A percentile compares a stretch with the other conserved stretches of the same genome.
phyloP scores from a whole-genome alignment of 2,329 filamentous ascomycete species.

The Aureobasidium musti region DNA sequence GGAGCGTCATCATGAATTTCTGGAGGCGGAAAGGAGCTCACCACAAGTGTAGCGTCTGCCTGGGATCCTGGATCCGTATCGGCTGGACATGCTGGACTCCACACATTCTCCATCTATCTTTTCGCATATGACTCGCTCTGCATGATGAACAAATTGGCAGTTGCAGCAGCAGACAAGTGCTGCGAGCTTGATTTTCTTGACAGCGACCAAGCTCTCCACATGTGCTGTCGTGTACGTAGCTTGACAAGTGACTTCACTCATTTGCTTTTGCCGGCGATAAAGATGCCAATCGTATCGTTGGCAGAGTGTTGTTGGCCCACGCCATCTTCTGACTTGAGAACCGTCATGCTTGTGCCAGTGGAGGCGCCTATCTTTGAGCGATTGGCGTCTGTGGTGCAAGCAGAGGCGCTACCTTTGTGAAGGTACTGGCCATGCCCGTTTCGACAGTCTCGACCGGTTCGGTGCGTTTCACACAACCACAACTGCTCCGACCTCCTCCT shows the following conservation, averaged over 20 bases:
- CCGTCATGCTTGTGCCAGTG: conserved; percentile 26
- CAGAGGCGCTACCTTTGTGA: conserved; percentile 26
- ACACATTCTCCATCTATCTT: conserved; percentile 19
- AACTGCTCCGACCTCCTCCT: conserved; percentile 23
- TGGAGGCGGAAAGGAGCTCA: conserved; percentile 27
- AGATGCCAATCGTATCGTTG: conserved; percentile 18
- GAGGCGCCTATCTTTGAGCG: conserved; percentile 23
- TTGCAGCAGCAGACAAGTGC: conserved; percentile 6
- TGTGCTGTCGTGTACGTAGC: conserved; percentile 28
- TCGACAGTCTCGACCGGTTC: conserved; percentile 26
- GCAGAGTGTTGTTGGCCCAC: conserved; percentile 10
- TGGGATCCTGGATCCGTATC: conserved; percentile 13
- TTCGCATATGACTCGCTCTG: conserved; percentile 25
- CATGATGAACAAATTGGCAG: conserved; percentile 14
- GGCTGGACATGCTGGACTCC: conserved; percentile 27
- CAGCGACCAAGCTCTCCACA: conserved; percentile 14
- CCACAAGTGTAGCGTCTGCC: conserved; percentile 14
- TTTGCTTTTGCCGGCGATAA: conserved; percentile 25
- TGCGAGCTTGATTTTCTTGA: conserved; percentile 24
- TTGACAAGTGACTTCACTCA: conserved; percentile 19
- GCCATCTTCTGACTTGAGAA: conserved; percentile 24
- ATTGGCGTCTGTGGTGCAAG: conserved; percentile 26
- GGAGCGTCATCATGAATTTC: conserved; percentile 26
- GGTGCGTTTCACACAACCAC: conserved; percentile 29
- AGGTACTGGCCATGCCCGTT: conserved; percentile 22